Evolutionary conservation across 108 stramenopile species (phyloP).

Genomic region (Cyclotella choctawhatcheeana): DNA sequence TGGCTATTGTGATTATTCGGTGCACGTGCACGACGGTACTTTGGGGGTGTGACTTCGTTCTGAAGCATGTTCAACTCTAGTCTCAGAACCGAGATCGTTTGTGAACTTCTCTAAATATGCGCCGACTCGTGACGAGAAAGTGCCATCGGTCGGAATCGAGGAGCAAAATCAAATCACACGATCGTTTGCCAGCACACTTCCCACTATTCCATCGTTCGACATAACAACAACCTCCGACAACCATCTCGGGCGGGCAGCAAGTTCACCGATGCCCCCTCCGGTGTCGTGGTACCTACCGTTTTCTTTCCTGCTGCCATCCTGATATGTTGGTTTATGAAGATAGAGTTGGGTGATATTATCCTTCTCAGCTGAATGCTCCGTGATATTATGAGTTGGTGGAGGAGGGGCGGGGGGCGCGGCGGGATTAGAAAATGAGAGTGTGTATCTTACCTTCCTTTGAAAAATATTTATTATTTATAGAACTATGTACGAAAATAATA

Average conservation of each 20-base stretch:
- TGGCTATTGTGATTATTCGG: too few relatives aligned
- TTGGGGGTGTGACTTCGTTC: too few relatives aligned
- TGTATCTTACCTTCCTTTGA: too few relatives aligned
- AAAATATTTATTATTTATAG: not conserved
- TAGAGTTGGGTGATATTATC: not conserved
- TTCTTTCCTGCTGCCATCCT: constrained; percentile 88
- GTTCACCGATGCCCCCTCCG: constrained; percentile 82
- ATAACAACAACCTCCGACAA: constrained; percentile 53
- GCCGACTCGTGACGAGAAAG: too few relatives aligned
- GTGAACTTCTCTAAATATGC: too few relatives aligned
- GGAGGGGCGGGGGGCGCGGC: too few relatives aligned
- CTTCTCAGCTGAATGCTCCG: not conserved
- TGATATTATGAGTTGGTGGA: not conserved
- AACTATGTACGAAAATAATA: not conserved
- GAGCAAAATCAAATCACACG: not conserved
- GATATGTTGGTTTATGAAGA: not conserved
- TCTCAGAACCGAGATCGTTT: too few relatives aligned
- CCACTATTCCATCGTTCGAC: too few relatives aligned
- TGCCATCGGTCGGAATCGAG: too few relatives aligned
- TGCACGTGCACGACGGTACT: too few relatives aligned
- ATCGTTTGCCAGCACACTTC: not conserved
- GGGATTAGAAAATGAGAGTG: too few relatives aligned
- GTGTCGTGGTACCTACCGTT: constrained; percentile 86
- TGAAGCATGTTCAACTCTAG: too few relatives aligned
- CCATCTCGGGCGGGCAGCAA: constrained; percentile 92